Evolutionary conservation across 1,284 basidiomycete species (phyloP), one percentile per base, ranked within the genome.

Genomic region (Cutaneotrichosporon daszewskae): DNA sequence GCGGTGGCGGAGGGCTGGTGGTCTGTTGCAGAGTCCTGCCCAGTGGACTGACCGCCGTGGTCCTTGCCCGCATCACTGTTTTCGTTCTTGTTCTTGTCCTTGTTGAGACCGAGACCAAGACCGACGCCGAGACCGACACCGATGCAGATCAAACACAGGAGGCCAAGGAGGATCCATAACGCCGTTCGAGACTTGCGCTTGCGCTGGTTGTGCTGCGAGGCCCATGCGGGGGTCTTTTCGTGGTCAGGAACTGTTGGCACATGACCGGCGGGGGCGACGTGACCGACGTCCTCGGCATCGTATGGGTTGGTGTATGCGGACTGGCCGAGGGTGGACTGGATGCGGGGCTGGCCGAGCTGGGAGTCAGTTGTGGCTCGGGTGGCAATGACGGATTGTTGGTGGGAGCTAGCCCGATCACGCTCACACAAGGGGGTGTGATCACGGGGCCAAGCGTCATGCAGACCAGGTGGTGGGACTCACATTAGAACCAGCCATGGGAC

Each of bases 41-140:
- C 32, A 5, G 35, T 47, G 13, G 42, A 43, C 11, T 49, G 49
- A 17, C n/a, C 12, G 25, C 33, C 17, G 10, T 3, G 3, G 26
- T 35, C 19, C 8, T 38, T 38, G 43, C 23, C 28, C 16, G 19
- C 16, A 17, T 25, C n/a, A n/a, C n/a, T 27, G 12, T 26, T 49
- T 46, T 31, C 29, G 25, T 37, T 20, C 27, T 24, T 37, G 37
- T 45, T 49, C 34, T 53, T 55, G 28, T 45, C 59, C 47, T 37
- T 53, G 20, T 59, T 59, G 29, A 62, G 55, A 16, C 63, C 68
- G 24, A 71, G 56, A 28, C 68, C 66, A 11, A 72, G 60, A 37
- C 68, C 70, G 25, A 72, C 62, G 28, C 57, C 71, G 8, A 66
- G 50, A 37, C 51, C 62, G 36, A 68, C 54, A 23, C 60, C 51